Conservation (phyloP, 1,284 basidiomycete genomes). For the Leccinum solheimii region DNA sequence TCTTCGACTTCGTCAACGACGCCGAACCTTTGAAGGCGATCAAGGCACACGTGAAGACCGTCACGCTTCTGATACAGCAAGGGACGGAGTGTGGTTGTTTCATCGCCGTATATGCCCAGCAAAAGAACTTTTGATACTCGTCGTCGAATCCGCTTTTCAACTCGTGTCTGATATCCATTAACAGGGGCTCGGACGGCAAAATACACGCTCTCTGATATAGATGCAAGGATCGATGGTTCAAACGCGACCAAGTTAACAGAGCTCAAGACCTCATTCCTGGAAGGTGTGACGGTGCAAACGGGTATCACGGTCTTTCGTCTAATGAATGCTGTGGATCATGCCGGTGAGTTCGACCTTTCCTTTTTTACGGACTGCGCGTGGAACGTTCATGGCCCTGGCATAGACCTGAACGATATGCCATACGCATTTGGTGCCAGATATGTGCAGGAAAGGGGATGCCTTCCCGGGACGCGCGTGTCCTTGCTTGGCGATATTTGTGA, state of each 20-base stretch:
- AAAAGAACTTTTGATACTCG: neutral
- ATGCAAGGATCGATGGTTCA: neutral
- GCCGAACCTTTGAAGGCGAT: neutral
- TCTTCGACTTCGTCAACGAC: neutral
- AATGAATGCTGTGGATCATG: neutral
- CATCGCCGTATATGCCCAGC: neutral
- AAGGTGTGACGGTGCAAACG: neutral
- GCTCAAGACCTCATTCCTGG: neutral
- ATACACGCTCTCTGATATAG: neutral
- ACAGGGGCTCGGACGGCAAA: neutral
- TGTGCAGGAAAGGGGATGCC: neutral
- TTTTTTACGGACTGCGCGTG: fast-evolving
- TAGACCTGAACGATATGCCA: neutral
- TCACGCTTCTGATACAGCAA: neutral
- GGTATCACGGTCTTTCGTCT: neutral
- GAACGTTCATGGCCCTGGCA: neutral
- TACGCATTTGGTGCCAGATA: neutral
- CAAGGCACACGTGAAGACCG: neutral
- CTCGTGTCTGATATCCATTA: neutral
- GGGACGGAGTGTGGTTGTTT: neutral
- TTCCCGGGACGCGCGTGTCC: neutral
- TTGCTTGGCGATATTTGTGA: too few relatives aligned
- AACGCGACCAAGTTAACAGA: neutral
- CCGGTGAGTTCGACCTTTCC: neutral
- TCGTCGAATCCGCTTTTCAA: neutral